Evolutionary conservation across 345 rosid genomes (phyloP).

Genomic region (Nephelium lappaceum): DNA sequence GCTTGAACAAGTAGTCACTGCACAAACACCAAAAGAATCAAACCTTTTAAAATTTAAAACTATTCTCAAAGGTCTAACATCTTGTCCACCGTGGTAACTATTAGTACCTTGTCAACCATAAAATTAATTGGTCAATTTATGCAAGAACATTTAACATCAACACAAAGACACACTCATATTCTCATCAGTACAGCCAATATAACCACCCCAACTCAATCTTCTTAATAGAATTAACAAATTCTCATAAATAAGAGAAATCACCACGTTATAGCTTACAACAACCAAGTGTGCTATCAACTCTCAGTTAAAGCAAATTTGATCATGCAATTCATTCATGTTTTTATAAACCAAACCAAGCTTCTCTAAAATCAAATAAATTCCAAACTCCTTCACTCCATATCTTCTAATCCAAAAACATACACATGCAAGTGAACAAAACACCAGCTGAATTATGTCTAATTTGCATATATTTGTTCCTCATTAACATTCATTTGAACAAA

Average conservation of each 20-base stretch:
- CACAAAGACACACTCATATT: background rate
- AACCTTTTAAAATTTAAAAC: background rate
- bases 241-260: background rate
- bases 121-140: background rate
- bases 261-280: background rate
- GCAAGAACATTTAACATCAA: background rate
- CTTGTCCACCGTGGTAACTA: background rate
- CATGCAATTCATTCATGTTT: no score
- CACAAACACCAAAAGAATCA: slow-evolving; percentile 1
- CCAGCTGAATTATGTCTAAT: background rate
- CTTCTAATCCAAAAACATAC: background rate
- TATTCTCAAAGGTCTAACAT: background rate
- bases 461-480: background rate
- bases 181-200: background rate
- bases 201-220: background rate
- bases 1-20: slow-evolving; percentile 45
- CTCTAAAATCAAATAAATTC: background rate
- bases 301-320: no score
- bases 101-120: background rate
- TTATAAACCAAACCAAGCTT: background rate
- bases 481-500: background rate
- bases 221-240: background rate
- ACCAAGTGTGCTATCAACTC: background rate
- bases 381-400: background rate
- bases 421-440: background rate